A percentile compares a stretch with the other conserved stretches of the same genome.
phyloP scores from a whole-genome alignment of 2,329 filamentous ascomycete species.

The Trichoderma lentiforme region DNA sequence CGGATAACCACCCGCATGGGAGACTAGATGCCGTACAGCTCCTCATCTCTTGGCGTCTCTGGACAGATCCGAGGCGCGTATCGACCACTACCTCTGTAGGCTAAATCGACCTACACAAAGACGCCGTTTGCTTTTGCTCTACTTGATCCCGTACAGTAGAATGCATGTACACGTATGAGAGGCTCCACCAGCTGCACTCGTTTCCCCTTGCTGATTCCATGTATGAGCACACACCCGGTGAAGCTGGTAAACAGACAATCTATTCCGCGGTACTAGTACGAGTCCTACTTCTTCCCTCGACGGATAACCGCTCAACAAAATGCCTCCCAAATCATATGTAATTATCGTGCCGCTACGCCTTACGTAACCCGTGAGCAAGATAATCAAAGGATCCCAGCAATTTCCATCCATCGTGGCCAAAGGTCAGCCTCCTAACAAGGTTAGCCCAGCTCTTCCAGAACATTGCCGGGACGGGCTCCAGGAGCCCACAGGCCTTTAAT shows the following conservation, averaged over 20 bases:
- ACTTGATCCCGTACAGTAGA: neutral
- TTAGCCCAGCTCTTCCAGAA: neutral
- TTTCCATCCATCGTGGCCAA: neutral
- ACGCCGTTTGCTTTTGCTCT: neutral
- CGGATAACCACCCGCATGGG: neutral
- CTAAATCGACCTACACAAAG: neutral
- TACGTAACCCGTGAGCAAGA: neutral
- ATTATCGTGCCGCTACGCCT: neutral
- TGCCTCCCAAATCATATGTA: neutral
- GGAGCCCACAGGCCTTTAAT: neutral
- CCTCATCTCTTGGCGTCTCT: neutral
- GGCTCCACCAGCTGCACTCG: neutral
- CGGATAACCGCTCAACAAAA: neutral
- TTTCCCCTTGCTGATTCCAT: neutral
- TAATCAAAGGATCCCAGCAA: neutral
- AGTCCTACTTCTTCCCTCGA: neutral
- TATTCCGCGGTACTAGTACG: neutral
- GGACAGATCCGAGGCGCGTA: neutral
- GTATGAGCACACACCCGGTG: neutral
- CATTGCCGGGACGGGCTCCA: neutral
- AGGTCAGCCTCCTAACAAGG: conserved; percentile 9
- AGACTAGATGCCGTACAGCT: neutral
- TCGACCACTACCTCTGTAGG: neutral
- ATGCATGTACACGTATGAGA: neutral
- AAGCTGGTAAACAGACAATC: neutral